Evolutionary conservation across 352 stramenopile species (phyloP).

Genomic region (Chrysophaeum taylorii): DNA sequence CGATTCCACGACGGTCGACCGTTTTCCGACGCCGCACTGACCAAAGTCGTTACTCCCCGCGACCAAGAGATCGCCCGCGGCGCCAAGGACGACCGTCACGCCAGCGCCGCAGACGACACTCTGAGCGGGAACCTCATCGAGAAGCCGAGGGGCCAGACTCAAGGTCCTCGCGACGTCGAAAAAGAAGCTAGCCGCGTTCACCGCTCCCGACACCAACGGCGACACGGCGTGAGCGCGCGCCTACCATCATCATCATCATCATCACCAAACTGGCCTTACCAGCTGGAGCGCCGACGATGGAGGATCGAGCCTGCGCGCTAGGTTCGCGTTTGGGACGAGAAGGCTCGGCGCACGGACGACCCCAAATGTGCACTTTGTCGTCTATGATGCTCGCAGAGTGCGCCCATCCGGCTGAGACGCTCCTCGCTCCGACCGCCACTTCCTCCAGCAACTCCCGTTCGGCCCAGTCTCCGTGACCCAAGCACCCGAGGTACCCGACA

Average conservation of each 20-base stretch:
- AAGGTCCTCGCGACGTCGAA: no score
- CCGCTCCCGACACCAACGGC: no score
- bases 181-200: no score
- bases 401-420: background rate
- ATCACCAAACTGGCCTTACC: background rate
- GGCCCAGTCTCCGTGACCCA: slow-evolving; percentile 6
- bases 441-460: background rate
- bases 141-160: no score
- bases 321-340: no score
- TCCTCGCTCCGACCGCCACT: background rate
- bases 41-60: background rate
- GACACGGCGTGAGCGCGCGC: no score
- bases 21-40: background rate
- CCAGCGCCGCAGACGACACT: background rate
- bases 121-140: no score
- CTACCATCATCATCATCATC: background rate
- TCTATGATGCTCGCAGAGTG: background rate
- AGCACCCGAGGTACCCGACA: background rate
- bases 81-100: background rate
- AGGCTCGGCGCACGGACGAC: no score
- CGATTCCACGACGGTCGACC: background rate
- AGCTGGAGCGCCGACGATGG: background rate
- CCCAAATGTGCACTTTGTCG: no score
- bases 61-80: background rate
- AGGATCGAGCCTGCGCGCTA: background rate